Evolutionary conservation across 2,329 filamentous ascomycete species (phyloP), one percentile per base, ranked within the genome.

Genomic region (Daldinia sp.): DNA sequence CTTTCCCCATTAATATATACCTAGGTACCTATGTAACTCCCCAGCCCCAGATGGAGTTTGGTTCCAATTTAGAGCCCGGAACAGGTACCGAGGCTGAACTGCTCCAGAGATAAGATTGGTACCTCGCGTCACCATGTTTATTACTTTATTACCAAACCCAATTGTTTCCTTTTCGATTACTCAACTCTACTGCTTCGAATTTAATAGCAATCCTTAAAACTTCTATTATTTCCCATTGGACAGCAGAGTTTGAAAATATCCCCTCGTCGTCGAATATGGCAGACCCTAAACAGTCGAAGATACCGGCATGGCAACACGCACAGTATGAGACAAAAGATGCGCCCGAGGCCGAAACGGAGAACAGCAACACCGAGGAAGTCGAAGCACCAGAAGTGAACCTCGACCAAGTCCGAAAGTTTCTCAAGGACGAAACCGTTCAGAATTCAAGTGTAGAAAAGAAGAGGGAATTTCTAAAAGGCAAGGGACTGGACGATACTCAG

Each of bases 341-440:
- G 34, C 29, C 64, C 21, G 63, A n/a, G n/a, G n/a, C n/a, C n/a
- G n/a, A n/a, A n/a, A n/a, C n/a, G n/a, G n/a, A 68, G 15, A 37
- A 65, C n/a, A 61, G 65, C 63, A 57, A 61, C 62, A 32, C 64
- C 6, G 35, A 58, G 52, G 69, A 76, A 37, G 71, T 75, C 61
- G 54, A 60, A 34, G 19, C 47, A 11, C 43, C 48, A 37, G 64
- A 70, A n/a, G 45, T 63, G 41, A 74, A 71, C 25, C 55, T 91
- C 32, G 87, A 92, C 13, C 87, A 93, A 73, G 93, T 93, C 25
- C 83, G 85, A 41, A 85, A 82, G 54, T 97, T 97, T 73, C 83
- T 97, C 3, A 81, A 91, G 51, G 90, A 96, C 63, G 87, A 91
- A 6, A 82, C 83, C 17, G 91, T 97, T 59, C 87, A 85, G 61